A percentile compares a stretch with the other conserved stretches of the same genome.
phyloP scores from a whole-genome alignment of 257 asterid genomes.

The Verbascum thapsus region DNA sequence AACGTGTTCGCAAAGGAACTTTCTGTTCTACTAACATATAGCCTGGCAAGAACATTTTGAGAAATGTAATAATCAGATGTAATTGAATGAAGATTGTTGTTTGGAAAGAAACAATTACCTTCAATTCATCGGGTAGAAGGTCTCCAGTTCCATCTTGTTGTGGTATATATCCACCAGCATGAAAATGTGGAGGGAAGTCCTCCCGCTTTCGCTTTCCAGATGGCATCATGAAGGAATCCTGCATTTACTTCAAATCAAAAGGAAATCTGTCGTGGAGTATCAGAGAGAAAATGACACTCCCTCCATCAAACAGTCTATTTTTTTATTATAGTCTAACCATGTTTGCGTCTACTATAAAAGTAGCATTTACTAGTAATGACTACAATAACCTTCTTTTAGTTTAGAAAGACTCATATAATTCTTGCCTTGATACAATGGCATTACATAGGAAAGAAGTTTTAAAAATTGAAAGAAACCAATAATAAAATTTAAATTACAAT shows the following conservation, averaged over 20 bases:
- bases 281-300: not conserved
- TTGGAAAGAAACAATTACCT: constrained; percentile 46
- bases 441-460: not conserved
- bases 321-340: not conserved
- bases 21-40: not conserved
- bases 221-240: constrained; percentile 72
- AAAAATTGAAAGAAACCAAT: constrained; percentile 5
- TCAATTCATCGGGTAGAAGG: constrained; percentile 42
- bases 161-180: constrained; percentile 81
- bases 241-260: constrained; percentile 27
- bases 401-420: not conserved
- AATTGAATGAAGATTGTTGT: not conserved
- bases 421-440: not conserved
- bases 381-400: not conserved
- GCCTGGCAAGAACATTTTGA: constrained; percentile 12
- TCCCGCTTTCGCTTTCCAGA: constrained; percentile 92
- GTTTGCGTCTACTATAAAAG: not conserved
- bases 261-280: constrained; percentile 8
- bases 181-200: constrained; percentile 63
- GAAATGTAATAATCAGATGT: constrained; percentile 15
- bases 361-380: constrained; percentile 4
- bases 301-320: not conserved
- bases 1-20: constrained; percentile 19
- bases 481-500: too few species aligned
- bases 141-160: constrained; percentile 97